Evolutionary conservation across 2,329 filamentous ascomycete species (phyloP), one percentile per base, ranked within the genome.

Genomic region (Dothistroma septosporum): DNA sequence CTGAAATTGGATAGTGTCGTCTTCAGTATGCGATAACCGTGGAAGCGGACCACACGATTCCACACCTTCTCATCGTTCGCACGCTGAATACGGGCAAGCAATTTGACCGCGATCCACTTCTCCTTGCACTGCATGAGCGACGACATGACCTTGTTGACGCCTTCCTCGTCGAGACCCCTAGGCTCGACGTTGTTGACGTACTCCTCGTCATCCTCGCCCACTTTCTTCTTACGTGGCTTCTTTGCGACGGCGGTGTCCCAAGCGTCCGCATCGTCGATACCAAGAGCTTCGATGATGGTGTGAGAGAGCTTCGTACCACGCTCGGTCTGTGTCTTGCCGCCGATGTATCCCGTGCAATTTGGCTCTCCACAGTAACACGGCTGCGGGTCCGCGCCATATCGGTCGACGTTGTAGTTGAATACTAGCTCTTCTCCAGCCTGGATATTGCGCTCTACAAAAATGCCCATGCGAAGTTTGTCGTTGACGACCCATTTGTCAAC

Each of bases 401-500:
- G 88, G 76, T 99, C 94, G 66, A 99, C 94, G 71, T 99, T 99
- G 84, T 99, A 99, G 80, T 99, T 97, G 82, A 99, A 99, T 22
- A 96, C 92, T 59, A 99, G 81, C 76, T 99, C 94, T 76, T 99
- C 94, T 58, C 94, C 94, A 19, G 90, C 87, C 72, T 87, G 86
- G 73, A 99, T 88, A 70, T 85, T 82, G 66, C 92, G 90, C 77
- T 90, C 85, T 69, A 92, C 91, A 79, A 99, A 99, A 69, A 99
- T 97, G 70, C 94, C 94, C 94, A 99, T 99, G 70, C 94, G 92
- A 73, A 97, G 81, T 79, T 97, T 97, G 71, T 95, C 91, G 19
- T 92, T 92, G 35, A 99, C 92, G 61, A 97, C 92, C 94, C 94
- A 99, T 79, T 99, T 99, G 82, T 99, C 94, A 65, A 99, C 93